A percentile compares a stretch with the other conserved stretches of the same genome.
Evolutionary conservation across 2,329 filamentous ascomycete genomes (phyloP).

Genomic region (Helotiales sp.): DNA sequence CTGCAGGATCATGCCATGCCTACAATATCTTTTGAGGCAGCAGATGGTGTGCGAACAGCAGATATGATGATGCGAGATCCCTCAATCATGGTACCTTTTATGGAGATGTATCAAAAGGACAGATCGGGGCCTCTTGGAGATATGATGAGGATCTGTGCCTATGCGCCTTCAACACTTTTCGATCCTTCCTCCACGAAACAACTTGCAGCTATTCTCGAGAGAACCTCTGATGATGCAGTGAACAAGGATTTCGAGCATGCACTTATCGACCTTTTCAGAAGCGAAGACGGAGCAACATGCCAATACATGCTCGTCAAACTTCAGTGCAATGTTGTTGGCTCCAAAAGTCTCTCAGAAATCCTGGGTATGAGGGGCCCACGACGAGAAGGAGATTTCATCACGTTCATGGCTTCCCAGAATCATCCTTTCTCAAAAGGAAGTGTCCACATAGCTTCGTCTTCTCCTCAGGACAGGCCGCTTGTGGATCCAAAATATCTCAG

Average conservation of each 20-base stretch:
- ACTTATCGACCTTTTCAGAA: neutral
- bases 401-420: neutral
- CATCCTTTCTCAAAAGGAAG: neutral
- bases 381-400: neutral
- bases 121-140: neutral
- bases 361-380: neutral
- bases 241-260: neutral
- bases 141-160: neutral
- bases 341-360: neutral
- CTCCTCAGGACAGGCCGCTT: neutral
- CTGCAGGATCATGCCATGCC: constrained; percentile 32
- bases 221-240: neutral
- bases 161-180: neutral
- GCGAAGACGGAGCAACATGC: neutral
- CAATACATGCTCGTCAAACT: neutral
- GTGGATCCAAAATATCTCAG: constrained; percentile 3
- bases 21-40: constrained; percentile 8
- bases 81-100: neutral
- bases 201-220: neutral
- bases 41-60: constrained; percentile 1
- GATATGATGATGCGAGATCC: constrained; percentile 26
- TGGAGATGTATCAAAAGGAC: neutral
- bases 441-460: neutral
- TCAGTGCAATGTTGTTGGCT: neutral
- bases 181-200: neutral